A percentile compares a stretch with the other conserved stretches of the same genome.
Evolutionary conservation across 495 filamentous ascomycete genomes (phyloP).

Genomic region (Jackrogersella multiformis): DNA sequence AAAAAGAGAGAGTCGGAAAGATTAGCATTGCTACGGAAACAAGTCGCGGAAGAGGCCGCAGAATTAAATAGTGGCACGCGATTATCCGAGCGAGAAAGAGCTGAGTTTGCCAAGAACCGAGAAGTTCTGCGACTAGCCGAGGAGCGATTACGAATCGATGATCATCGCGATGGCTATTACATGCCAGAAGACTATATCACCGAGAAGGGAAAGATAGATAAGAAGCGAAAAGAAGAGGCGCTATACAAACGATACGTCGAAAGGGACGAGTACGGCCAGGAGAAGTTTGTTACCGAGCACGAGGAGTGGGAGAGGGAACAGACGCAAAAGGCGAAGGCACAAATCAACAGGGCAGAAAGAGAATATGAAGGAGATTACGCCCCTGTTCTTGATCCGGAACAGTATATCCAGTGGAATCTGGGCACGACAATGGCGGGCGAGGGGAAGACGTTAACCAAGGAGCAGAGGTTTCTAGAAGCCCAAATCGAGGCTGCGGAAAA

Average conservation of each 20-base stretch:
- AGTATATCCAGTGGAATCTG: slow-evolving; percentile 86
- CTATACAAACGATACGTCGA: slow-evolving; percentile 93
- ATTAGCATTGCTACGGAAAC: slow-evolving; percentile 82
- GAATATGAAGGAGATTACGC: slow-evolving; percentile 92
- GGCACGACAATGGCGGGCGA: slow-evolving; percentile 76
- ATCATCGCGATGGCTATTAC: slow-evolving; percentile 91
- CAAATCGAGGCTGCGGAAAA: slow-evolving; percentile 88
- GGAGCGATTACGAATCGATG: slow-evolving; percentile 87
- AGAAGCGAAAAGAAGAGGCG: slow-evolving; percentile 88
- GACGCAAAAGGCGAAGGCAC: slow-evolving; percentile 85
- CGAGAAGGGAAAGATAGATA: slow-evolving; percentile 89
- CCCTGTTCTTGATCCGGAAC: slow-evolving; percentile 89
- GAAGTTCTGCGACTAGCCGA: slow-evolving; percentile 89
- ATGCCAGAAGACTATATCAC: slow-evolving; percentile 95
- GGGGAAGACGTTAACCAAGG: slow-evolving; percentile 70
- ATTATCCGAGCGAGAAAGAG: slow-evolving; percentile 81
- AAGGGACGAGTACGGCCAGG: slow-evolving; percentile 84
- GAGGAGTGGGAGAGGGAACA: slow-evolving; percentile 97
- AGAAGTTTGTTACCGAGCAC: slow-evolving; percentile 91
- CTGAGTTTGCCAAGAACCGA: slow-evolving; percentile 89
- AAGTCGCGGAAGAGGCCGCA: slow-evolving; percentile 89
- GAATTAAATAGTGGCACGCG: slow-evolving; percentile 81
- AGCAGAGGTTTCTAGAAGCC: slow-evolving; percentile 79
- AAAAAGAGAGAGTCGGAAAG: slow-evolving; percentile 90
- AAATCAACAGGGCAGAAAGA: slow-evolving; percentile 76